Evolutionary conservation across 345 rosid species (phyloP).

Genomic region (Draba incana): DNA sequence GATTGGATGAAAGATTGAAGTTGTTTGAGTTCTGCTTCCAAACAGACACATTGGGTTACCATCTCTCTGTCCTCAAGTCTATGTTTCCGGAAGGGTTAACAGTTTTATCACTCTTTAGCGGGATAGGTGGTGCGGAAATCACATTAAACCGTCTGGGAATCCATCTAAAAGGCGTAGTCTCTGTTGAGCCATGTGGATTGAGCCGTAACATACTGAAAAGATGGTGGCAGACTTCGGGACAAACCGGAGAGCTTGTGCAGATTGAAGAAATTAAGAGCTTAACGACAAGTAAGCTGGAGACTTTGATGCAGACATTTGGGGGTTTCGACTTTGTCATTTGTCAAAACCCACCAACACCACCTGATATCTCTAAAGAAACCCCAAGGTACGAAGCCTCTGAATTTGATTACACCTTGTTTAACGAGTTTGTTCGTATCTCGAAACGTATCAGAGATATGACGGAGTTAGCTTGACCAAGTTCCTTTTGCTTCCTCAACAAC

Average conservation of each 20-base stretch:
- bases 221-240: slow-evolving; percentile 80
- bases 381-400: slow-evolving; percentile 27
- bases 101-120: slow-evolving; percentile 71
- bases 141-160: slow-evolving; percentile 72
- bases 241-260: slow-evolving; percentile 78
- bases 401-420: slow-evolving; percentile 67
- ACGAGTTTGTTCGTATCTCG: slow-evolving; percentile 72
- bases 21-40: slow-evolving; percentile 68
- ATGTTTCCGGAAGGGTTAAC: slow-evolving; percentile 72
- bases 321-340: slow-evolving; percentile 75
- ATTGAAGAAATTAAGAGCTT: slow-evolving; percentile 66
- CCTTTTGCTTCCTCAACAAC: slow-evolving; percentile 9
- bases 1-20: slow-evolving; percentile 56
- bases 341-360: slow-evolving; percentile 59
- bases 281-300: slow-evolving; percentile 57
- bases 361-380: slow-evolving; percentile 34
- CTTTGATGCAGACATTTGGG: slow-evolving; percentile 53
- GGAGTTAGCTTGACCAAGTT: slow-evolving; percentile 31
- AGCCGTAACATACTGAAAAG: slow-evolving; percentile 60
- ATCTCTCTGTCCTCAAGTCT: slow-evolving; percentile 78
- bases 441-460: slow-evolving; percentile 63
- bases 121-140: slow-evolving; percentile 81
- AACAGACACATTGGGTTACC: slow-evolving; percentile 80
- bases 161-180: slow-evolving; percentile 67
- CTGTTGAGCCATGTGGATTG: slow-evolving; percentile 61